Base-by-base conservation (phyloP, 768 basidiomycete species). In the Collybia mongolica region DNA sequence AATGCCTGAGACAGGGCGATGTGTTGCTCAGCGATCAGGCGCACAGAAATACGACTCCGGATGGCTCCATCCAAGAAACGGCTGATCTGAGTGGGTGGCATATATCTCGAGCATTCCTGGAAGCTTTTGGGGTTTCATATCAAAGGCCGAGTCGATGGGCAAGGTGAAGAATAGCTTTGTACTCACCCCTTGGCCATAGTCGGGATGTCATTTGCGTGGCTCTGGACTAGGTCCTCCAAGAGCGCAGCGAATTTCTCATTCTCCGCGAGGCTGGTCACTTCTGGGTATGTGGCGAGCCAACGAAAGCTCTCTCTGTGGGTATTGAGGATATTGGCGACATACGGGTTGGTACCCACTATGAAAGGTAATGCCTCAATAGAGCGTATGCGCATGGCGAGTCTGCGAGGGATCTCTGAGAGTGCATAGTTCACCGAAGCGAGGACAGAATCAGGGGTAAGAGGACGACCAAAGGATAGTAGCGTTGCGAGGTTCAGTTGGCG, bases 1-100 rank as follows among this genome's bases (percentile, higher is more conserved):
- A 92, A 63, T 1, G 84, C 84, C 49, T 81, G 82, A 1, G 92
- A 88, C 38, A 95, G 74, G 7, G 90, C 83, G 32, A 95, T 89
- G 64, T 95, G 93, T 60, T 95, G 93, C 65, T 95, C 93, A 35
- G 91, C 93, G 52, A 94, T 89, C 49, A 95, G 72, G 28, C 93
- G 84, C 23, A 94, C 83, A 35, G 90, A 90, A 49, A 94, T 92
- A 48, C 93, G 86, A 60, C 84, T 93, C 22, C 85, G 84, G 58
- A 95, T 93, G 36, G 90, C 84, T 38, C 83, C 82, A 63, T 95
- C 88, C 20, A 95, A 72, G 62, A 95, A 95, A 49, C 75, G 74
- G 68, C 80, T 85, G 57, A 92, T 86, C 58, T 89, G 83, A n/a
- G 75, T 76, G 5, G 89, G 80, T 6, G 90, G 83, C 77, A 95